Base-by-base conservation (phyloP, 1,284 basidiomycete species). In the Sporisorium exsertum region DNA sequence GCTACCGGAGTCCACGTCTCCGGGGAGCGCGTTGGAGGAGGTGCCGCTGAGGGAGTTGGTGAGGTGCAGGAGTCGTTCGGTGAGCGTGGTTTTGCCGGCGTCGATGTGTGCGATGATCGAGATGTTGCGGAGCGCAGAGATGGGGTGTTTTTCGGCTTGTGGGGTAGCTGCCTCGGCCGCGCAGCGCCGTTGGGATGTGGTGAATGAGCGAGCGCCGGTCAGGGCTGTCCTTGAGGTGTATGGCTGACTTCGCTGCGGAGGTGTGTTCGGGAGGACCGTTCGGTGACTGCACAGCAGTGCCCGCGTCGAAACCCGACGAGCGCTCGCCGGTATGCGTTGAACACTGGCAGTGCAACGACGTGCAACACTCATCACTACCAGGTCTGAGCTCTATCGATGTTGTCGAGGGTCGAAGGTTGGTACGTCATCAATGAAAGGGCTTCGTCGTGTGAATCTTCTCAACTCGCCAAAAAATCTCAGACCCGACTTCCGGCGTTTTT, bases 41-140 rank as follows among this genome's bases (percentile, higher is more conserved):
- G 20, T 89, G 88, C 3, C 18, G 27, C 24, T 29, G n/a, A 94
- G 87, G 80, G 92, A 93, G 3, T 90, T 89, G 3, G 93, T 92
- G 60, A 90, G 90, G 62, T 91, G 88, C 18, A 95, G 88, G 27
- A 95, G 91, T 12, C 93, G 93, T 87, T 95, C 94, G 0, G 94
- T 95, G 40, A 95, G 86, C 3, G 93, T 95, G 0, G 93, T 95
- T 86, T 95, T 95, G 52, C 93, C 93, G 5, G 94, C 94, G 86
- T 95, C 93, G 45, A 70, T 72, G 57, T 71, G 77, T 20, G 72
- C 56, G 46, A 78, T 68, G 58, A 82, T 74, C 27, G 77, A 82
- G 60, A 77, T 71, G 60, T 75, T 80, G 52, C 83, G 80, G 1
- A 82, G 56, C 1, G 51, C 42, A 33, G 64, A 33, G 33, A 68